phyloP scores from a whole-genome alignment of 2,329 filamentous ascomycete species.

The Onygenales sp. region DNA sequence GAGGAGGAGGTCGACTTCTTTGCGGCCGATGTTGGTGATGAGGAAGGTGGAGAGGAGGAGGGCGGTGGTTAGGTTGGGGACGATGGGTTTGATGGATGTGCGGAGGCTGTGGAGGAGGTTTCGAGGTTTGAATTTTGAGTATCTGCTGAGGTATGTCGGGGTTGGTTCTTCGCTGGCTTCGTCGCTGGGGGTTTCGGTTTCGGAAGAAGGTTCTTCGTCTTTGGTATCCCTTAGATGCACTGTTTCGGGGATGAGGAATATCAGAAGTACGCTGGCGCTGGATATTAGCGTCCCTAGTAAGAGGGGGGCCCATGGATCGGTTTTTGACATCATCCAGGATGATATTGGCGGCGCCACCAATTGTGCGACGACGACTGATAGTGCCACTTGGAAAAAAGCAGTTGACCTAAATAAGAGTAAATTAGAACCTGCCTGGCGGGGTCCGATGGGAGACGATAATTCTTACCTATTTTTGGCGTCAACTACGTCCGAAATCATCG shows the following conservation, averaged over 20 bases:
- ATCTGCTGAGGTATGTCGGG: not conserved
- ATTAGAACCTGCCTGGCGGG: not conserved
- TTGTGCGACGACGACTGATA: conserved; percentile 30
- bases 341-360: conserved; percentile 29
- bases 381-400: conserved; percentile 32
- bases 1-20: conserved; percentile 38
- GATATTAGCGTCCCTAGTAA: conserved; percentile 26
- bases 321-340: conserved; percentile 30
- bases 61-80: conserved; percentile 31
- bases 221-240: conserved; percentile 17
- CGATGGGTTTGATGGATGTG: conserved; percentile 20
- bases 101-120: not conserved
- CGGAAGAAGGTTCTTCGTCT: not conserved
- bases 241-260: conserved; percentile 30
- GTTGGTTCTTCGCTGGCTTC: not conserved
- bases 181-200: not conserved
- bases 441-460: conserved; percentile 4
- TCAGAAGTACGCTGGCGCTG: conserved; percentile 22
- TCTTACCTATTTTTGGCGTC: conserved; percentile 34
- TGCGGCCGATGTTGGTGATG: conserved; percentile 39
- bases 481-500: conserved; percentile 44
- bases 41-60: conserved; percentile 39
- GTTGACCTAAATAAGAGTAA: conserved; percentile 18
- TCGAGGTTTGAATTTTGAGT: not conserved
- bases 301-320: conserved; percentile 32